Evolutionary conservation across 257 asterid species (phyloP).

Genomic region (Plantago elongata): DNA sequence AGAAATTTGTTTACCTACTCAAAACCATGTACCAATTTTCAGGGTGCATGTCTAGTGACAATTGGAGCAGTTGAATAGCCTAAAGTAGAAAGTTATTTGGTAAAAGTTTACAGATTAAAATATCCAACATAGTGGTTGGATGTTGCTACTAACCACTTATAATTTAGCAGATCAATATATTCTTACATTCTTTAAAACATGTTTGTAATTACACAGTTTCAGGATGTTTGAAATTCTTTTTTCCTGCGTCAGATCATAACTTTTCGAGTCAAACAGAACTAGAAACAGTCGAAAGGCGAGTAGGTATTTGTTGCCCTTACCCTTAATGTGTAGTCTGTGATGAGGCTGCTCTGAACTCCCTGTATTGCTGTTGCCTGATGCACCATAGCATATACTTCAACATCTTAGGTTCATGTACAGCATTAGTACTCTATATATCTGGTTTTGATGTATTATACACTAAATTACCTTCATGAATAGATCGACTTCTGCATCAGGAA

Average conservation of each 20-base stretch:
- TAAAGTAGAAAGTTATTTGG: conserved; percentile 2
- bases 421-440: neutral
- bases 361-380: conserved; percentile 51
- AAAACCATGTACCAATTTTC: neutral
- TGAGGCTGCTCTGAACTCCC: conserved; percentile 57
- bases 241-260: no score
- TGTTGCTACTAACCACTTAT: neutral
- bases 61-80: no score
- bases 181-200: neutral
- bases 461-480: conserved; percentile 75
- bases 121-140: neutral
- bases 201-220: neutral
- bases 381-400: neutral
- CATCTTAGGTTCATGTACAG: neutral
- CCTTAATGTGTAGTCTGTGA: conserved; percentile 52
- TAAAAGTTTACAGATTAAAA: neutral
- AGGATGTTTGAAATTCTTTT: no score
- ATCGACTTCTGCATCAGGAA: conserved; percentile 79
- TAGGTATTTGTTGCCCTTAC: conserved; percentile 19
- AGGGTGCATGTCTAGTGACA: no score
- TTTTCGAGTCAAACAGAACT: no score
- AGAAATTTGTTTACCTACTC: conserved; percentile 17
- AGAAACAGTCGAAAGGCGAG: no score
- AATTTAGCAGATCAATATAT: neutral
- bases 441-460: neutral